Evolutionary conservation across 169 alveolate genomes (phyloP).

Genomic region (Plasmodium reichenowi): DNA sequence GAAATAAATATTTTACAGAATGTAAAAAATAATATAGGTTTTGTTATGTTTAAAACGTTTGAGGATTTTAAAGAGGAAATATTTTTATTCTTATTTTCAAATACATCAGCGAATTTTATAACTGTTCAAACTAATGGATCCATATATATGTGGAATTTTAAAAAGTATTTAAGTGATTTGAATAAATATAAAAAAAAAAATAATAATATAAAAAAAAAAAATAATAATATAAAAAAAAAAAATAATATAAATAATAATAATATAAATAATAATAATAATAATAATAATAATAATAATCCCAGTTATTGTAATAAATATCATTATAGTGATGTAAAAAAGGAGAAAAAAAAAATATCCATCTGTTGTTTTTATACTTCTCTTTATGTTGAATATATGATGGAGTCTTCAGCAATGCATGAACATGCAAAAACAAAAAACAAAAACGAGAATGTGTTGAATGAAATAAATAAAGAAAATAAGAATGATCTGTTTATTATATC

Average conservation of each 20-base stretch:
- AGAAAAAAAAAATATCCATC: background rate
- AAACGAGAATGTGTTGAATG: background rate
- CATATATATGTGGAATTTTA: conserved; percentile 56
- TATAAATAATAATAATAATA: background rate
- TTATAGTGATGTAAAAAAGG: too few relatives aligned
- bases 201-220: background rate
- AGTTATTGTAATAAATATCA: too few relatives aligned
- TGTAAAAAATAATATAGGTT: conserved; percentile 48
- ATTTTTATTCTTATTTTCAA: conserved; percentile 29
- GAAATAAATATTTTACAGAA: conserved; percentile 65
- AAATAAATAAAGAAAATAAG: conserved; percentile 44
- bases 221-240: background rate
- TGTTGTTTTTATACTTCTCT: conserved; percentile 71
- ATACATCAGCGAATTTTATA: conserved; percentile 42
- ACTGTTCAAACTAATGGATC: conserved; percentile 69
- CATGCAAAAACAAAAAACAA: conserved; percentile 31
- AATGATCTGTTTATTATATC: conserved; percentile 71
- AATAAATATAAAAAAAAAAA: conserved; percentile 6
- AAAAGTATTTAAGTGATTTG: conserved; percentile 12
- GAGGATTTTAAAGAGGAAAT: conserved; percentile 60
- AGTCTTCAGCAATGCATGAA: conserved; percentile 47
- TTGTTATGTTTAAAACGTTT: conserved; percentile 52
- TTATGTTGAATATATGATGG: conserved; percentile 37
- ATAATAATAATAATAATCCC: too few relatives aligned
- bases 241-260: background rate